These are phyloP conservation scores for Trametes cubensis DNA, from an alignment of 768 basidiomycete species.

Conservation along the genomic window DNA sequence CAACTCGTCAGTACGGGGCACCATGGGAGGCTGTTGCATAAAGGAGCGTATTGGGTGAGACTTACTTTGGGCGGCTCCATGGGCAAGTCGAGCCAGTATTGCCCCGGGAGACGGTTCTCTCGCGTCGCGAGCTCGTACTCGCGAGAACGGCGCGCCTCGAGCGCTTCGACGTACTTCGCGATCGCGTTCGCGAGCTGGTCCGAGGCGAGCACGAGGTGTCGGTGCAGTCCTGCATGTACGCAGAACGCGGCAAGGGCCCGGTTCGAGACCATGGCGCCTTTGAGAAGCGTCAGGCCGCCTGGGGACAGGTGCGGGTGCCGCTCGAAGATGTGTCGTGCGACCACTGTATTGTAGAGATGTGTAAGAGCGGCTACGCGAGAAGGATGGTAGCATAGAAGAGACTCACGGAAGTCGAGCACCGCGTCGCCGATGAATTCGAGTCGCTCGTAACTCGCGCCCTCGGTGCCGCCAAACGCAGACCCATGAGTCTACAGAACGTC, in stretches of 20 bases:
- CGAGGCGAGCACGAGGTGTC: conserved; percentile 62
- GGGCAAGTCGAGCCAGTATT: conserved; percentile 69
- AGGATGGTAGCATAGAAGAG: neutral
- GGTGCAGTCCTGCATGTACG: conserved; percentile 65
- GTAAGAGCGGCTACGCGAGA: neutral
- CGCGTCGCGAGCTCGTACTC: conserved; percentile 50
- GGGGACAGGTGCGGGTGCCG: conserved; percentile 67
- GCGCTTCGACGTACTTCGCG: conserved; percentile 50
- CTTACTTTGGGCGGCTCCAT: conserved; percentile 76
- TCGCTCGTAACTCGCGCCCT: conserved; percentile 61
- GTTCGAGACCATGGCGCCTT: conserved; percentile 88
- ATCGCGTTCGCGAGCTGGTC: conserved; percentile 54
- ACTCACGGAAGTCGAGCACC: conserved; percentile 79
- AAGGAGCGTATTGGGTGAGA: conserved; percentile 1
- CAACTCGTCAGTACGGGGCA: neutral
- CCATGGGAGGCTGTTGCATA: no score
- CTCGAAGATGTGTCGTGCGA: conserved; percentile 69
- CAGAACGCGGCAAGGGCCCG: conserved; percentile 75
- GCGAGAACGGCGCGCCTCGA: conserved; percentile 48
- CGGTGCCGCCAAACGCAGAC: conserved; percentile 46
- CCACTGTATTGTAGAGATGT: conserved; percentile 49
- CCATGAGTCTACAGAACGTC: conserved; percentile 60
- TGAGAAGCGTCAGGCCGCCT: conserved; percentile 77
- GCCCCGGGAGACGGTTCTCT: conserved; percentile 58
- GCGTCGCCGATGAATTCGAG: conserved; percentile 89